Evolutionary conservation across 306 rosid species (phyloP).

Genomic region (Quercus robur): DNA sequence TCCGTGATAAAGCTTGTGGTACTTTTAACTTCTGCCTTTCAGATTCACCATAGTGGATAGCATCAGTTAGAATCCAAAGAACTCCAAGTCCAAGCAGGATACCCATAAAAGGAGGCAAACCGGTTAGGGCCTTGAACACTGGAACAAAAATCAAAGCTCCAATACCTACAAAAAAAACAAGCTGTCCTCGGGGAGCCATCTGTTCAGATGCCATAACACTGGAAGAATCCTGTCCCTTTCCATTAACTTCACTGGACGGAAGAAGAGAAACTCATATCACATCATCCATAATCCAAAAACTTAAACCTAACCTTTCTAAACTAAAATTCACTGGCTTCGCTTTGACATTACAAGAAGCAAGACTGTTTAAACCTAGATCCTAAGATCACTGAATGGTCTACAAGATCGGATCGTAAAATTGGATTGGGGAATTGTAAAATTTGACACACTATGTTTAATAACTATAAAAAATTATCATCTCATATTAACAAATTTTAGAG

Average conservation of each 20-base stretch:
- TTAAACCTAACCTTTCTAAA: conserved; percentile 11
- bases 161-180: conserved; percentile 79
- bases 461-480: too few species aligned
- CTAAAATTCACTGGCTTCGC: conserved; percentile 12
- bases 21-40: conserved; percentile 89
- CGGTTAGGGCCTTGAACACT: conserved; percentile 83
- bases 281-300: conserved; percentile 10
- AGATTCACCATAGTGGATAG: conserved; percentile 95
- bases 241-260: conserved; percentile 74
- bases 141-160: conserved; percentile 93
- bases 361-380: too few species aligned
- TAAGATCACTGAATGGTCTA: too few species aligned
- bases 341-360: conserved; percentile 12
- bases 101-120: conserved; percentile 95
- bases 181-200: conserved; percentile 95
- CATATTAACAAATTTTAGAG: too few species aligned
- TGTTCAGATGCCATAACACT: conserved; percentile 71
- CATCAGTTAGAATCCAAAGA: conserved; percentile 96
- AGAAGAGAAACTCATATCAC: conserved; percentile 20
- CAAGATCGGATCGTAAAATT: too few species aligned
- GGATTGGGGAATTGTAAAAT: too few species aligned
- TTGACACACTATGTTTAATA: too few species aligned
- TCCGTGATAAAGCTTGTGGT: conserved; percentile 91
- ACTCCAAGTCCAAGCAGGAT: conserved; percentile 91
- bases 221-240: conserved; percentile 53